A percentile compares a stretch with the other conserved stretches of the same genome.
Conservation (phyloP, 768 basidiomycete genomes). For the Flagelloscypha sp. region DNA sequence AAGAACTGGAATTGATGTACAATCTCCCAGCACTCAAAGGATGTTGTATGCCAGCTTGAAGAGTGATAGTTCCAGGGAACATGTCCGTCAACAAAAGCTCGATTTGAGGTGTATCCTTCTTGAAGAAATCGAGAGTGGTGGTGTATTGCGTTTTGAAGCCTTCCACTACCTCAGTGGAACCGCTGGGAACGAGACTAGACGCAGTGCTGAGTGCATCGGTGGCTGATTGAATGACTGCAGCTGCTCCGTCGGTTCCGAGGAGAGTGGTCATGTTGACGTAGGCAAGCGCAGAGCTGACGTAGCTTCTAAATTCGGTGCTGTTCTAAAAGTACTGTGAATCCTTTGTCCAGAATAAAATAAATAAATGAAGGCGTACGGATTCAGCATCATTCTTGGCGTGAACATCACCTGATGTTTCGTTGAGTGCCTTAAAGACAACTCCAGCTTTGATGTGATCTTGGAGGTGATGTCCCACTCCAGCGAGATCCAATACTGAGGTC, state of each 20-base stretch:
- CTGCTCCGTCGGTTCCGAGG: conserved; percentile 24
- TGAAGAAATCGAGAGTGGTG: conserved; percentile 30
- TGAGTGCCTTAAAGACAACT: not conserved
- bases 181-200: conserved; percentile 34
- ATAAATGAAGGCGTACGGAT: conserved; percentile 9
- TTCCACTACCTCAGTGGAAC: conserved; percentile 34
- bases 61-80: conserved; percentile 28
- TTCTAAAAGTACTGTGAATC: not conserved
- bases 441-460: conserved; percentile 33
- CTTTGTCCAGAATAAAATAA: not conserved
- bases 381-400: conserved; percentile 18
- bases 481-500: conserved; percentile 24
- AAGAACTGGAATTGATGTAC: conserved; percentile 48
- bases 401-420: conserved; percentile 27
- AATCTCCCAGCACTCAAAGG: conserved; percentile 57
- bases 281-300: conserved; percentile 44
- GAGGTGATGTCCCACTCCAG: conserved; percentile 42
- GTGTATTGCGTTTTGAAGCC: conserved; percentile 53
- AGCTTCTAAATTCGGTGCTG: conserved; percentile 28
- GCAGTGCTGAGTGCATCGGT: conserved; percentile 21
- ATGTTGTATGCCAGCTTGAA: conserved; percentile 63
- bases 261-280: conserved; percentile 39
- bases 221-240: conserved; percentile 25
- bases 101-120: conserved; percentile 38
- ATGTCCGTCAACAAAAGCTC: conserved; percentile 46